Base-by-base conservation (phyloP, 805 yeast species). In the Zygoascus tannicola region DNA sequence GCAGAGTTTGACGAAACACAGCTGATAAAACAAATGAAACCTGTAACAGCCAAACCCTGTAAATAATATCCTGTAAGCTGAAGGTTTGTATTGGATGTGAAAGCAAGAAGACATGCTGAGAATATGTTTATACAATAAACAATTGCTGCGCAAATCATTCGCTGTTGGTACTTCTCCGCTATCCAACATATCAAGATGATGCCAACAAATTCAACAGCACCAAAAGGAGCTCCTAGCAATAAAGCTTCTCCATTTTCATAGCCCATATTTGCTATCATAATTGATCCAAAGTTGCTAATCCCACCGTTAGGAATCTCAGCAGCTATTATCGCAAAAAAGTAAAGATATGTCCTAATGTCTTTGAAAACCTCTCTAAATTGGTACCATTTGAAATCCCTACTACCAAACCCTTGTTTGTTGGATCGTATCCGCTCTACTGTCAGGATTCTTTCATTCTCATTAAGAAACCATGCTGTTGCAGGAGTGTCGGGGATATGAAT, bases 381-480 rank as follows among this genome's bases (percentile, higher is more conserved):
- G 38, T 67, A 57, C 66, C 60, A 61, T 51, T 76, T 76, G 68
- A 78, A 76, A 37, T 66, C 61, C 45, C 63, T 69, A 51, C 70
- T 74, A 44, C 81, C 79, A 55, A 73, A 73, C 32, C 81, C 83
- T 50, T 69, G 78, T 51, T 69, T 73, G 62, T 72, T 76, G 18
- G 47, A 50, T 56, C 78, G 70, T 51, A 73, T 75, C 53, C 80
- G 67, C 55, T 69, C 74, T 32, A 74, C 75, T 35, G 70, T 71
- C 50, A 63, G 57, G n/a, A 61, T 54, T 46, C 64, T 68, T 55
- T 74, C 81, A 44, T 66, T 64, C 21, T 68, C 70, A 12, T 59
- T 62, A 46, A 70, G 60, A 44, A 69, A 68, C 68, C 73, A 68
- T 3, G 78, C 76, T 21, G 60, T 58, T 15, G 47, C 47, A 39